phyloP scores from a whole-genome alignment of 768 basidiomycete genomes.

The Macrolepiota albuminosa region DNA sequence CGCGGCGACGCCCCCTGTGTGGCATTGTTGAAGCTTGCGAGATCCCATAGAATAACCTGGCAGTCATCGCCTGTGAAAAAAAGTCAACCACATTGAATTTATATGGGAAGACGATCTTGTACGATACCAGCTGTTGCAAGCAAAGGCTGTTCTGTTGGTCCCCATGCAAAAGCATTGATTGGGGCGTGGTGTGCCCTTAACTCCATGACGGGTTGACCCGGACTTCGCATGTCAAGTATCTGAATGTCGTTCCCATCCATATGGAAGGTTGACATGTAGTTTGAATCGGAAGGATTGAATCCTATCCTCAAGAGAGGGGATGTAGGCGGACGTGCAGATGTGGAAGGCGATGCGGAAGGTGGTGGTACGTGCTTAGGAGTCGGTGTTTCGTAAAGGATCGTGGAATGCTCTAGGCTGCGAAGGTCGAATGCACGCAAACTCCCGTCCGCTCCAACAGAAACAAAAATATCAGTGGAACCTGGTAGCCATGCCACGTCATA shows the following conservation, averaged over 20 bases:
- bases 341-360: slow-evolving; percentile 50
- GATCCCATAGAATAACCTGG: slow-evolving; percentile 92
- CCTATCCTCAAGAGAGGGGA: slow-evolving; percentile 83
- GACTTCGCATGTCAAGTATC: slow-evolving; percentile 95
- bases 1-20: slow-evolving; percentile 64
- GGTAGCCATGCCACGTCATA: slow-evolving; percentile 99
- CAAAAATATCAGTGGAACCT: slow-evolving; percentile 92
- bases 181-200: slow-evolving; percentile 76
- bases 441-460: slow-evolving; percentile 97
- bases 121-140: slow-evolving; percentile 80
- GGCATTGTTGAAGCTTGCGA: slow-evolving; percentile 49
- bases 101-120: background rate
- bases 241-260: slow-evolving; percentile 88
- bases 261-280: slow-evolving; percentile 97
- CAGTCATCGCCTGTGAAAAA: slow-evolving; percentile 75
- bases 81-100: slow-evolving; percentile 2
- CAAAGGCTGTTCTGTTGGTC: slow-evolving; percentile 75
- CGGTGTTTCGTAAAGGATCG: slow-evolving; percentile 94
- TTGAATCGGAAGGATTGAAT: slow-evolving; percentile 88
- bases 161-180: slow-evolving; percentile 90
- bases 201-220: slow-evolving; percentile 93
- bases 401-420: slow-evolving; percentile 94
- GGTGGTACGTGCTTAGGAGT: slow-evolving; percentile 68
- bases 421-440: slow-evolving; percentile 95
- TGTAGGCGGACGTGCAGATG: slow-evolving; percentile 65